Conservation (phyloP, 1,139 yeast species). For the Chernovozyma aurita region DNA sequence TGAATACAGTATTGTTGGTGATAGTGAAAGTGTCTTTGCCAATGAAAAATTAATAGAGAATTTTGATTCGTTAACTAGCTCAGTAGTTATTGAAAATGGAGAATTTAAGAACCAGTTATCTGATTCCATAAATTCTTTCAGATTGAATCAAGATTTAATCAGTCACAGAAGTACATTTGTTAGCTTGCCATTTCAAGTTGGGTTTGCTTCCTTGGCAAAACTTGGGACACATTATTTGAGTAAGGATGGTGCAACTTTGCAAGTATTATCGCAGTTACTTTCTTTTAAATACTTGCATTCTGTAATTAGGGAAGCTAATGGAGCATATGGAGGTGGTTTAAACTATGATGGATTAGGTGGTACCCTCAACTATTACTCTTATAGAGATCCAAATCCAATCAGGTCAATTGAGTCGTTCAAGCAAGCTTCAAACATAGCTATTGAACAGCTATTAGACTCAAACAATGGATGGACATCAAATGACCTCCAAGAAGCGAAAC, state of each 20-base stretch:
- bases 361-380: conserved; percentile 74
- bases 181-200: conserved; percentile 83
- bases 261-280: conserved; percentile 73
- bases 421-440: conserved; percentile 54
- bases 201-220: conserved; percentile 70
- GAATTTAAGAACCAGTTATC: conserved; percentile 7
- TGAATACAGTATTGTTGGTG: conserved; percentile 60
- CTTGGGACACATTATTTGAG: conserved; percentile 65
- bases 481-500: conserved; percentile 84
- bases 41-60: conserved; percentile 39
- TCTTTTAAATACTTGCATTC: conserved; percentile 83
- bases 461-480: conserved; percentile 36
- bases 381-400: conserved; percentile 87
- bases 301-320: conserved; percentile 91
- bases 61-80: conserved; percentile 24
- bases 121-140: conserved; percentile 5
- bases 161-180: conserved; percentile 40
- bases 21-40: conserved; percentile 31
- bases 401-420: conserved; percentile 62
- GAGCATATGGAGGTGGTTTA: conserved; percentile 98
- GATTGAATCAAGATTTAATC: background rate
- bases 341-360: conserved; percentile 81
- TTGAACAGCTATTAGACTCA: conserved; percentile 37
- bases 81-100: conserved; percentile 3
- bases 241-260: conserved; percentile 80